Percentiles rank a stretch among this genome's conserved stretches.
phyloP scores from a whole-genome alignment of 202 grass and related monocot genomes.

The Setaria viridis region DNA sequence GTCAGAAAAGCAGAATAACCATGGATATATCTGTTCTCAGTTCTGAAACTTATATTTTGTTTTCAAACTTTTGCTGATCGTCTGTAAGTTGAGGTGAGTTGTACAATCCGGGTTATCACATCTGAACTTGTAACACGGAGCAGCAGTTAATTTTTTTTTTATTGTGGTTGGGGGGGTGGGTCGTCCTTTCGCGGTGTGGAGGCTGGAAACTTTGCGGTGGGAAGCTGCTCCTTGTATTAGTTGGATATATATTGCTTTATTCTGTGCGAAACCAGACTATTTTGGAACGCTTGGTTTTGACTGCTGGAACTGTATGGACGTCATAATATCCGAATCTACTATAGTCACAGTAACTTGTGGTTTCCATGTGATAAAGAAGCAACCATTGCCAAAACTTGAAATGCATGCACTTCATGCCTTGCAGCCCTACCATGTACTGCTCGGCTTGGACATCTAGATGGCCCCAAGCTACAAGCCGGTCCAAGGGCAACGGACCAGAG shows the following conservation, averaged over 20 bases:
- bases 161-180: too few relatives aligned
- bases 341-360: background rate
- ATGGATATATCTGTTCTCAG: slow-evolving; percentile 26
- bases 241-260: too few relatives aligned
- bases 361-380: background rate
- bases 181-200: background rate
- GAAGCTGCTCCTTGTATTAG: too few relatives aligned
- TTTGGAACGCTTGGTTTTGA: background rate
- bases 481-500: slow-evolving; percentile 18
- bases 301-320: background rate
- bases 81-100: background rate
- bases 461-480: slow-evolving; percentile 7
- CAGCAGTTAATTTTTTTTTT: too few relatives aligned
- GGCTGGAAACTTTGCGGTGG: background rate
- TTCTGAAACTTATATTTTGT: slow-evolving; percentile 16
- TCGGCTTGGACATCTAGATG: background rate
- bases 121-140: background rate
- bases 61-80: slow-evolving; percentile 9
- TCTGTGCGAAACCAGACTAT: too few relatives aligned
- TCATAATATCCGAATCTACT: too few relatives aligned
- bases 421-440: background rate
- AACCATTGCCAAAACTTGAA: background rate
- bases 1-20: slow-evolving; percentile 33
- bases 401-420: background rate
- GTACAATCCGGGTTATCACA: background rate